Base-by-base conservation (phyloP, 2,329 filamentous ascomycete genomes). In the Colletotrichum sp. region DNA sequence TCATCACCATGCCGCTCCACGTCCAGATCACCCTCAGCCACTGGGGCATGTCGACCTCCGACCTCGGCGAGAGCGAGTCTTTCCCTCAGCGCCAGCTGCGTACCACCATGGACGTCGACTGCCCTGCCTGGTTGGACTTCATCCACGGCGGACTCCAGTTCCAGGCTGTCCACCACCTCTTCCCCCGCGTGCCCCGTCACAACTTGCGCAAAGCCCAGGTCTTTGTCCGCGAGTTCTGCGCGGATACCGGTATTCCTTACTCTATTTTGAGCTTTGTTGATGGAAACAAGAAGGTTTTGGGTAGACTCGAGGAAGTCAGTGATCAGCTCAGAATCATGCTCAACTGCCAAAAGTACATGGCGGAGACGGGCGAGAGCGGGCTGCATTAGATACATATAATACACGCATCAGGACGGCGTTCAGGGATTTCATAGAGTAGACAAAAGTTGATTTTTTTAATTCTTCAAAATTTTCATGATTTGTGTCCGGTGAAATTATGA, bases 91-190 rank as follows among this genome's bases (percentile, higher is more conserved):
- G 92, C 80, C 93, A 93, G 88, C 85, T 95, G 49, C 89, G 93
- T 61, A 95, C 93, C 5, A 94, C 93, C 30, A 94, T 95, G 92
- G 93, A 95, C 80, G 91, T 95, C 64, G 92, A 94, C 79, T 95
- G 93, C 83, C 93, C 93, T 0, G 85, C 88, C 29, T 95, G 93
- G 93, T 85, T 95, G 30, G 93, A 95, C 82, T 95, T 92, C 79
- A 88, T 94, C 81, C 93, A 95, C 82, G 93, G 93, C 65, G 93
- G 93, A 2, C 86, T 95, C 32, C 93, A 95, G 84, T 95, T 95
- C 84, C 93, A 95, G 83, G 92, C 90, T 8, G 89, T 94, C 3
- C 93, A 95, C 82, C 93, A 95, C 79, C 83, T 95, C 13, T 95
- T 92, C 80, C 93, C 93, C 4, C 88, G 93, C 6, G 88, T 94